Base-by-base conservation (phyloP, 2,329 filamentous ascomycete genomes). In the Ceratocystis huliohia region DNA sequence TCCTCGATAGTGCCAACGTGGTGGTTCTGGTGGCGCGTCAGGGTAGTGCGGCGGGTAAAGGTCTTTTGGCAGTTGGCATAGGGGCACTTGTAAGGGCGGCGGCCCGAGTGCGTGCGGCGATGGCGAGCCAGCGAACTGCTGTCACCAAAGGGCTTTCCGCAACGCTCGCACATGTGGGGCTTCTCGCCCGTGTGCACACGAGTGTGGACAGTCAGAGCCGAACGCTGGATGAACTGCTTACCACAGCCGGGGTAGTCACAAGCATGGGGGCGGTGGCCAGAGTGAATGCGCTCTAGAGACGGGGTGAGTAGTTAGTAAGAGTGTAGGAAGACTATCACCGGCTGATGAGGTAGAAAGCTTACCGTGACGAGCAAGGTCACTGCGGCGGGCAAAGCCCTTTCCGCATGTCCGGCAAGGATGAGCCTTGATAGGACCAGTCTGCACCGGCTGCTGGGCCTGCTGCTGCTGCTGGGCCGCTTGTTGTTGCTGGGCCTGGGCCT, bases 31-130 rank as follows among this genome's bases (percentile, higher is more conserved):
- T 99, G 94, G 63, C 94, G 86, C 1, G 93, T 99, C 69, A 99
- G 80, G 2, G 94, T 97, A 0, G 94, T 97, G 70, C 93, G 88
- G 67, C 94, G 87, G 8, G 94, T 99, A 73, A 99, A 99, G 0
- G 93, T 97, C 82, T 97, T 97, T 74, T 97, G 92, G 76, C 94
- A 99, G 75, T 96, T 92, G 68, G 91, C 92, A 72, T 94, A 97
- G 0, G 92, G 92, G 77, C 94, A 99, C 76, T 96, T 96, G 80
- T 97, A 99, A 1, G 94, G 94, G 63, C 94, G 84, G 77, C 94
- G 96, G 68, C 94, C 94, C 3, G 91, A 95, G 74, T 99, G 94
- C 68, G 96, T 97, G 70, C 94, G 86, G 68, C 94, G 87, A 77
- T 99, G 94, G 66, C 94, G 84, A 15, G 94, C 94, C 25, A 99